Evolutionary conservation across 306 rosid genomes (phyloP), one percentile per base, ranked within the genome.

Genomic region (Ceratonia siliqua): DNA sequence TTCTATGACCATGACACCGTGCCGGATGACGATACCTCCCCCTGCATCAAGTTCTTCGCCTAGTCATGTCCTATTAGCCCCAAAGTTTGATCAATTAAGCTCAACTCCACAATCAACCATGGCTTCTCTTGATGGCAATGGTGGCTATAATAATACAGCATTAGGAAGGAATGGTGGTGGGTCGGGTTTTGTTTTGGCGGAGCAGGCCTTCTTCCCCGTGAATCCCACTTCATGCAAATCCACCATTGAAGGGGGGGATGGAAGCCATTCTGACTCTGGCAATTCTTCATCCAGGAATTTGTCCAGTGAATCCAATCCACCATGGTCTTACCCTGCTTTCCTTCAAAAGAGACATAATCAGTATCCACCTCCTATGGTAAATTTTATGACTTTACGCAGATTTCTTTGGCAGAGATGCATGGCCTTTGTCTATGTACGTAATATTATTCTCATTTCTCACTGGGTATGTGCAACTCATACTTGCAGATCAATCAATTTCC

Each of bases 401-500:
- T 42, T 42, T 42, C n/a, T n/a, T n/a, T n/a, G n/a, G 30, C 28
- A 11, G 10, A n/a, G 8, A 41, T 53, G 1, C 22, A 12, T 11
- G 4, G 12, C 1, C 25, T 68, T 2, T 43, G 21, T 62, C 0
- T 53, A 15, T 53, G 1, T 71, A 6, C 48, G 28, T 30, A 1
- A 0, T 43, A 46, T 20, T 38, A 46, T 49, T 72, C 22, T 70
- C 41, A 50, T 5, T 49, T 72, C 22, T 70, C 41, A 50, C 6
- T 14, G 8, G 5, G 5, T 55, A 3, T 14, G 10, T 0, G 13
- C 50, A 20, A 49, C 9, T 11, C 36, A 5, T 62, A 11, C 0
- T 50, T 77, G 68, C 81, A 86, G 96, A 73, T 78, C 67, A 83
- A 82, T 76, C 72, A 74, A 9, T 42, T 80, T 69, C 80, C 38